These are phyloP conservation scores for Alternaria ethzedia DNA, from an alignment of 2,329 filamentous ascomycete genomes.

Conservation along the genomic window DNA sequence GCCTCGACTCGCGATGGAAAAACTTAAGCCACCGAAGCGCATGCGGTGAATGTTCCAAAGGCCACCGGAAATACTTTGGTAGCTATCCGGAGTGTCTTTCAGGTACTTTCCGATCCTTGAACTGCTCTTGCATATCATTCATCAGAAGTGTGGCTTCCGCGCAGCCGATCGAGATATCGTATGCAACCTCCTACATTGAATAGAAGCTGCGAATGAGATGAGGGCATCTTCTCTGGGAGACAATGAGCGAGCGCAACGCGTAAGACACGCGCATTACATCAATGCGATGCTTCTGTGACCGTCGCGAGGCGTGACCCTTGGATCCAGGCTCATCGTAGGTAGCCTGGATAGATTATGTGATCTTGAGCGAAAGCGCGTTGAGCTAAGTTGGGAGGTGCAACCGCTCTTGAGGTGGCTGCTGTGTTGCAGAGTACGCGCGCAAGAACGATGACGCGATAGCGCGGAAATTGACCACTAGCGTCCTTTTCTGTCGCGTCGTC, in stretches of 20 bases:
- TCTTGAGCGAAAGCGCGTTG: neutral
- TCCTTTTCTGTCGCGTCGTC: neutral
- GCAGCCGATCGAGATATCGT: neutral
- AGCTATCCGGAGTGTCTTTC: neutral
- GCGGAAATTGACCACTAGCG: neutral
- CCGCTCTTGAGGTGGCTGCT: neutral
- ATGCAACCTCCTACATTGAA: neutral
- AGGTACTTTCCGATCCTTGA: neutral
- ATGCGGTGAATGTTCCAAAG: neutral
- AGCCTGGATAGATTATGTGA: neutral
- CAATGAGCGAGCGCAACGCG: neutral
- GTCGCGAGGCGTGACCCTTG: neutral
- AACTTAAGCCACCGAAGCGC: neutral
- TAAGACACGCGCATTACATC: neutral
- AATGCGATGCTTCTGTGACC: neutral
- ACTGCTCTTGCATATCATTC: neutral
- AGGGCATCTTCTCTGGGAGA: neutral
- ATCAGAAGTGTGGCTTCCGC: neutral
- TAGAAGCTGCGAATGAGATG: neutral
- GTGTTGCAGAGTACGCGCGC: neutral
- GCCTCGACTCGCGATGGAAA: neutral
- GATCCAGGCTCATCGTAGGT: neutral
- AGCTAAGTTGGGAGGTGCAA: neutral
- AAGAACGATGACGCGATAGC: neutral
- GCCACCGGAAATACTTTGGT: neutral